Base-by-base conservation (phyloP, 129 eudicot species). In the Tagetes patula region DNA sequence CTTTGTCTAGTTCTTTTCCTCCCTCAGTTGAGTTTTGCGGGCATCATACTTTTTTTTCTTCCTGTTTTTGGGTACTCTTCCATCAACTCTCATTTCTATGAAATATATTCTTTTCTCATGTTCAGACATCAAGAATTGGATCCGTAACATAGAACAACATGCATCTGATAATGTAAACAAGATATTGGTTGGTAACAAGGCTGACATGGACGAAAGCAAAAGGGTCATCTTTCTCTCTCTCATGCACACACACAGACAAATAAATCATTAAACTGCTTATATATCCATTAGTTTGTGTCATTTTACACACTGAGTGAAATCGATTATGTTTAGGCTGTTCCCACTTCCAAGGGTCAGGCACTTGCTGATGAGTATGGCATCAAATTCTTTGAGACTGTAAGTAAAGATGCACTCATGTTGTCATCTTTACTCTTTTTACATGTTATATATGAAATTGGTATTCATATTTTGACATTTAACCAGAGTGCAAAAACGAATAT, bases 171-270 rank as follows among this genome's bases (percentile, higher is more conserved):
- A 92, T 69, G 97, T 91, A 38, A 91, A 86, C 96, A 91, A 91
- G 86, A 85, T 91, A 64, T 75, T 91, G 78, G 96, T 91, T 34
- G 97, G 97, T 48, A 91, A 88, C 91, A 91, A 91, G 88, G 95
- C 95, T 58, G 95, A 91, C 76, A 88, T 88, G 97, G 97, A 91
- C 77, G 97, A 91, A 84, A 91, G 97, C 92, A 91, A 85, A 85
- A 77, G 96, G 96, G 97, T 91, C 49, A 12, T 64, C 45, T 72
- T 74, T 82, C 49, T 71, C 71, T 77, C 82, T 55, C 70, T 66
- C 58, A 52, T 27, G 6, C 46, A 9, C 67, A 31, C 50, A 60
- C 47, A 72, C 41, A 33, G 34, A 56, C 38, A 71, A 40, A 31
- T 30, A 37, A 7, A 45, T 65, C 0, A 54, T 46, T 30, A 52